Base-by-base conservation (phyloP, 2,329 filamentous ascomycete species). In the Furcasterigmium sp. region DNA sequence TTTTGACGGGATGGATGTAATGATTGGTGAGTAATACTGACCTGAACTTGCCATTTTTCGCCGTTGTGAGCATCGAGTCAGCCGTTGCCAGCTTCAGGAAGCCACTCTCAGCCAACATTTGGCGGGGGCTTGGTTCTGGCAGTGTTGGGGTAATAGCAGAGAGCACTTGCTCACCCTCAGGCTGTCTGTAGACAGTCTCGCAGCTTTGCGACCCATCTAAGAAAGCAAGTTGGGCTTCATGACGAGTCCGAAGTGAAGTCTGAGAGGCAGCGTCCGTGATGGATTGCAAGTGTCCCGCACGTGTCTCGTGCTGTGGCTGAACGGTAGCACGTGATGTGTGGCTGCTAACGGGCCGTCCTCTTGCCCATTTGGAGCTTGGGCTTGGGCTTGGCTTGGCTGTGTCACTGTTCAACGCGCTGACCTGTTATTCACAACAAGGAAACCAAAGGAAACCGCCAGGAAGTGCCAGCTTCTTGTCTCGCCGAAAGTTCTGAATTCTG, bases 201-300 rank as follows among this genome's bases (percentile, higher is more conserved):
- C 30, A 34, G n/a, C 30, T 34, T 34, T 34, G 30, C 30, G 30
- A 34, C 14, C 30, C 14, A 11, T 26, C 7, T 26, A 7, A 18
- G n/a, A 15, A 8, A 17, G 18, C 30, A 34, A 15, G 30, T 34
- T 15, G 30, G 9, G 14, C 15, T 34, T 34, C 18, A 15, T 10
- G 30, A 15, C 30, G 30, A 15, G 15, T n/a, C 30, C 15, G 18
- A 15, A 17, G n/a, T 17, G 13, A 17, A 17, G 30, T 34, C 17
- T n/a, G n/a, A n/a, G 30, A 34, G 10, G 30, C 15, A 8, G 14
- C 30, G 17, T 34, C 10, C n/a, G n/a, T 32, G 8, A 32, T 8
- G 7, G 8, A 13, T 34, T n/a, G 10, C 15, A n/a, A 38, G 26
- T 42, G 47, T 45, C 47, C 47, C 47, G 45, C 47, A 47, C 47